phyloP scores from a whole-genome alignment of 202 grass and related monocot species.

The Saccharum hybrid region DNA sequence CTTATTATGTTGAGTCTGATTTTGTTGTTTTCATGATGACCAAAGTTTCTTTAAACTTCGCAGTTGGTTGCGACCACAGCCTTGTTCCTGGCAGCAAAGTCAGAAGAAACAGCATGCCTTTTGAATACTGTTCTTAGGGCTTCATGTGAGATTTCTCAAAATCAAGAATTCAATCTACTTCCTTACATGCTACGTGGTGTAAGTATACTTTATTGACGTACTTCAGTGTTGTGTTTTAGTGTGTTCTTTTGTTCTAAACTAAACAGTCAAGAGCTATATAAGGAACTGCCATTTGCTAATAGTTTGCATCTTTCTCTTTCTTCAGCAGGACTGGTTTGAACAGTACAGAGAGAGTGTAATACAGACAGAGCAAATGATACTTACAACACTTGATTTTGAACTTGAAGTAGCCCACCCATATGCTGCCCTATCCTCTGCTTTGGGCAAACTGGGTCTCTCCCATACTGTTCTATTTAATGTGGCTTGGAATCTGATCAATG shows the following conservation, averaged over 20 bases:
- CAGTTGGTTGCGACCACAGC: conserved; percentile 87
- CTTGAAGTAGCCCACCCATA: conserved; percentile 91
- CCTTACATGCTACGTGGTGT: conserved; percentile 65
- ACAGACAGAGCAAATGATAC: conserved; percentile 81
- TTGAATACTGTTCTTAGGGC: conserved; percentile 79
- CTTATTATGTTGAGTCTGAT: neutral
- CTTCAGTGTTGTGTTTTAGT: neutral
- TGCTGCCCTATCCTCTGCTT: conserved; percentile 61
- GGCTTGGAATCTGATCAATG: conserved; percentile 78
- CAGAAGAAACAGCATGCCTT: conserved; percentile 78
- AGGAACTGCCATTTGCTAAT: conserved; percentile 25
- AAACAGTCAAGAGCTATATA: neutral
- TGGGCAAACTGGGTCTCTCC: conserved; percentile 74
- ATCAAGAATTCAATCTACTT: conserved; percentile 64
- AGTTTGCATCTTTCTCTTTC: conserved; percentile 20
- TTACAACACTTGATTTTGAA: conserved; percentile 91
- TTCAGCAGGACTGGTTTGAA: conserved; percentile 84
- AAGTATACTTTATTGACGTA: conserved; percentile 45
- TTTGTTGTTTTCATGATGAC: conserved; percentile 5
- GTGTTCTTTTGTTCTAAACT: conserved; percentile 5
- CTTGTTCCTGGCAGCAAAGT: conserved; percentile 77
- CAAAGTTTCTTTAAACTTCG: conserved; percentile 40
- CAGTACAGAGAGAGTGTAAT: conserved; percentile 76
- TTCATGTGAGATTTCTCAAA: conserved; percentile 80
- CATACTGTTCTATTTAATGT: conserved; percentile 62